phyloP scores from a whole-genome alignment of 148 eudicot species.

The Persicaria tinctoria region DNA sequence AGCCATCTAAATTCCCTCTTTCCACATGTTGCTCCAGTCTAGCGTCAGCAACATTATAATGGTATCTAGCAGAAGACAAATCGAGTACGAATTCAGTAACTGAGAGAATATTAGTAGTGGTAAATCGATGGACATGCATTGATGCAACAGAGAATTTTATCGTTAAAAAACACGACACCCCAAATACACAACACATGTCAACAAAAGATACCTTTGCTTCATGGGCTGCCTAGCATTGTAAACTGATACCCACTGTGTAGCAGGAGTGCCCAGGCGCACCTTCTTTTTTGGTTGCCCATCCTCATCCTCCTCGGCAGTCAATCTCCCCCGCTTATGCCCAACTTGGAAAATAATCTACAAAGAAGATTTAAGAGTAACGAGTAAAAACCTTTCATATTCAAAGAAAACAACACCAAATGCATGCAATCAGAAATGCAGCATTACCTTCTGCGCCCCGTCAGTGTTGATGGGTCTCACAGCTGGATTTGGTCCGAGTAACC shows the following conservation, averaged over 20 bases:
- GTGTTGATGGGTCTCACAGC: constrained; percentile 75
- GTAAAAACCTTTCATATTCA: neutral
- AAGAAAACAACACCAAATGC: neutral
- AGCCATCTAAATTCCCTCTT: constrained; percentile 69
- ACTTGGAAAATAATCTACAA: constrained; percentile 55
- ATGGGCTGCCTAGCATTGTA: constrained; percentile 82
- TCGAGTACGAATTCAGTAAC: neutral
- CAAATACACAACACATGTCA: neutral
- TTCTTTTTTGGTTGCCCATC: constrained; percentile 74
- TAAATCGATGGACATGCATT: neutral
- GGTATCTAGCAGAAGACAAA: constrained; percentile 44
- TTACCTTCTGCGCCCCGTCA: constrained; percentile 91
- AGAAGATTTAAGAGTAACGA: neutral
- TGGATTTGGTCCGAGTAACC: constrained; percentile 70
- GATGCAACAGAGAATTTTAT: neutral
- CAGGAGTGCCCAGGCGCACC: constrained; percentile 76
- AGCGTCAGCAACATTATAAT: constrained; percentile 83
- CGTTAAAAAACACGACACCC: neutral
- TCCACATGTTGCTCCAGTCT: constrained; percentile 85
- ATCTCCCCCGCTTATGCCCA: constrained; percentile 78
- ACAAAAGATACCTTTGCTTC: constrained; percentile 66
- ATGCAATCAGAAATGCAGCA: neutral
- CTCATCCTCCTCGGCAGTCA: constrained; percentile 61
- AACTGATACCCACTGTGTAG: constrained; percentile 81
- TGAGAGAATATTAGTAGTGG: neutral